Conservation (phyloP, 2,329 filamentous ascomycete species). For the Neonectria hederae region DNA sequence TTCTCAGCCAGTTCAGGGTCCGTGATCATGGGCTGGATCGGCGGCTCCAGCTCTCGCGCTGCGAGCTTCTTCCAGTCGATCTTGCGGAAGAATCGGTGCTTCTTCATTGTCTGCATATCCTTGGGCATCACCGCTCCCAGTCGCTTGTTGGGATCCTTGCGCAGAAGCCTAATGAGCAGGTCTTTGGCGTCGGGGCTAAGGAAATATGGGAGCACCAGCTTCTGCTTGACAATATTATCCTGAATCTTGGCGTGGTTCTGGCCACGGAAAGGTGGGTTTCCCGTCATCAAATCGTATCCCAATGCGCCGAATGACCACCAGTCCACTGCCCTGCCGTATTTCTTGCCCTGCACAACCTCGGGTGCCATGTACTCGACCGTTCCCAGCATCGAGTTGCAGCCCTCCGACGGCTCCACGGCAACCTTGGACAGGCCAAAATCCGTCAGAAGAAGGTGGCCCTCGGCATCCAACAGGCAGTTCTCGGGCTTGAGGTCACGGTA, state of each 20-base stretch:
- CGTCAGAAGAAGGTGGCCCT: constrained; percentile 92
- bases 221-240: constrained; percentile 94
- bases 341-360: constrained; percentile 86
- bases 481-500: constrained; percentile 98
- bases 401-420: constrained; percentile 71
- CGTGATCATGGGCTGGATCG: constrained; percentile 92
- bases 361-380: constrained; percentile 99
- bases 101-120: constrained; percentile 86
- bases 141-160: constrained; percentile 91
- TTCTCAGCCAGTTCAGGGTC: constrained; percentile 97
- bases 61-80: constrained; percentile 94
- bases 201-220: constrained; percentile 88
- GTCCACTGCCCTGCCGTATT: constrained; percentile 94
- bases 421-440: constrained; percentile 98
- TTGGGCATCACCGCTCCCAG: constrained; percentile 89
- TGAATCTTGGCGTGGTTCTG: constrained; percentile 95
- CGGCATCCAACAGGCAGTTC: constrained; percentile 91
- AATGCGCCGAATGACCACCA: constrained; percentile 99
- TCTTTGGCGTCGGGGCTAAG: constrained; percentile 93
- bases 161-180: constrained; percentile 85
- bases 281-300: constrained; percentile 91
- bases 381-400: constrained; percentile 89
- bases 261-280: constrained; percentile 88
- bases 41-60: constrained; percentile 82
- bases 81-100: constrained; percentile 95